These are phyloP conservation scores for Purshia tridentata DNA, from an alignment of 306 rosid genomes.

Conservation along the genomic window DNA sequence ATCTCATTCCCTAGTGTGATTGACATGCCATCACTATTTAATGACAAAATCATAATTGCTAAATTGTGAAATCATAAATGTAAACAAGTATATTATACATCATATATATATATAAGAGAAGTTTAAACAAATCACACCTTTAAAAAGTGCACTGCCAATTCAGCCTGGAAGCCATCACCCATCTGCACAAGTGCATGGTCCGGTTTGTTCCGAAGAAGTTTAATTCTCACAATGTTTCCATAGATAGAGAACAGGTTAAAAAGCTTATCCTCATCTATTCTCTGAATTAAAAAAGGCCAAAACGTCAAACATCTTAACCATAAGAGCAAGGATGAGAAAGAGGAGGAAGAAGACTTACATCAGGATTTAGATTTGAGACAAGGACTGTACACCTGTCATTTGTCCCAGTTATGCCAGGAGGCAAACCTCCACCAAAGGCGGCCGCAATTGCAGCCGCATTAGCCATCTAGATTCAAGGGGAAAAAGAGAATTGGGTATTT, in stretches of 20 bases:
- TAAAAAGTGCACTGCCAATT: constrained; percentile 90
- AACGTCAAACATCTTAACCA: constrained; percentile 16
- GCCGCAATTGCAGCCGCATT: constrained; percentile 89
- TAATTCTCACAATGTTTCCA: constrained; percentile 92
- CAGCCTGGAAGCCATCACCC: constrained; percentile 99
- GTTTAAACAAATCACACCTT: constrained; percentile 58
- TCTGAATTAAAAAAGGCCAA: constrained; percentile 48
- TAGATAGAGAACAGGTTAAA: constrained; percentile 95
- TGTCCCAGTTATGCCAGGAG: constrained; percentile 95
- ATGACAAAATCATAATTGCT: background rate
- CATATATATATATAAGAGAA: background rate
- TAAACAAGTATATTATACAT: too few species aligned
- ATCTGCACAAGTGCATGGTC: constrained; percentile 97
- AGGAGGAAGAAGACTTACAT: constrained; percentile 48
- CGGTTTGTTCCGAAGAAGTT: constrained; percentile 92
- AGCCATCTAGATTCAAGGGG: constrained; percentile 59
- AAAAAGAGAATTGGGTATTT: background rate
- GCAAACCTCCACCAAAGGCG: constrained; percentile 94
- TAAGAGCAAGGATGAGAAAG: constrained; percentile 10
- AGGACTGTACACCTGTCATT: constrained; percentile 96
- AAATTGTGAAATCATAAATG: too few species aligned
- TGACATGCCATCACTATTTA: background rate
- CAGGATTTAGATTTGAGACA: constrained; percentile 85
- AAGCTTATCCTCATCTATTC: constrained; percentile 93
- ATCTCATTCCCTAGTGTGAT: background rate